Evolutionary conservation across 306 rosid genomes (phyloP), one percentile per base, ranked within the genome.

Genomic region (Prunus mira): DNA sequence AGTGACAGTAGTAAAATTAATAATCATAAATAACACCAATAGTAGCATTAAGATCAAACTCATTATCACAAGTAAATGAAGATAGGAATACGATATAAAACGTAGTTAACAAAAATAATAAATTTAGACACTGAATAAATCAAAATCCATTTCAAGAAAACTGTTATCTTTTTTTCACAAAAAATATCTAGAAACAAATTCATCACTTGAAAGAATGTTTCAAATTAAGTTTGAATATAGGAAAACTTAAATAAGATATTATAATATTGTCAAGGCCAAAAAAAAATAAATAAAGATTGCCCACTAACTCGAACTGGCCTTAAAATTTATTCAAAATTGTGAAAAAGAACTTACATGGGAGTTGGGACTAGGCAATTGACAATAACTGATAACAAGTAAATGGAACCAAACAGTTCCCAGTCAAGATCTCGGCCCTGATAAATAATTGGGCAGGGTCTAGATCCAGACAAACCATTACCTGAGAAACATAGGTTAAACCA

Each of bases 401-500:
- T 24, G 47, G 46, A 24, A 60, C n/a, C 69, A 57, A 73, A 73
- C 45, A 73, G 56, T 57, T 57, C 67, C 50, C 54, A 4, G 75
- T 54, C 30, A 20, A 56, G 51, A 13, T 38, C 18, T 70, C 9
- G 67, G 57, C 67, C 65, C 76, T 22, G 64, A 72, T 22, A 57
- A 57, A 72, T 24, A 62, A 6, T 19, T 43, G 41, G 28, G 58
- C 60, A 61, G 43, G 69, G 27, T 73, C 69, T 61, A 27, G 69
- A 73, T 73, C 77, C n/a, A 24, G 15, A 60, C 20, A 58, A 46
- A 73, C 22, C 45, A 45, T 15, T 25, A 73, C 77, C 77, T 60
- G 77, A 73, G 68, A 73, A 56, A 41, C 18, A 73, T 45, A 24
- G 28, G 54, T 52, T 34, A 55, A 56, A 58, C 67, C 55, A 38